These are phyloP conservation scores for Globisporangium iwayamae DNA, from an alignment of 352 stramenopile genomes.

Conservation along the genomic window DNA sequence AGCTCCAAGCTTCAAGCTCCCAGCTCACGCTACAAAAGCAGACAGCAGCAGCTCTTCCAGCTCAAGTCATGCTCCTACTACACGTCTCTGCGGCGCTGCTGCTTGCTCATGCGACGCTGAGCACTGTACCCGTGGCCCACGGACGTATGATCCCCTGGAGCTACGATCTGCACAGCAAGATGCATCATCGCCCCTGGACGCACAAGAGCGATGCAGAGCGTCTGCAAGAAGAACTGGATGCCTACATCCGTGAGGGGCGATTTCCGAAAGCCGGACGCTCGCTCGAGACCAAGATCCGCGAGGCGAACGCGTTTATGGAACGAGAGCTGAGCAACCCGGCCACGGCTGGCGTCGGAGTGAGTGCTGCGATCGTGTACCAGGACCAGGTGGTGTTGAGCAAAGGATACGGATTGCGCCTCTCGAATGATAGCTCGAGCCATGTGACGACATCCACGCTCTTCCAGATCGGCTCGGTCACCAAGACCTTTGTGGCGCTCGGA, in stretches of 20 bases:
- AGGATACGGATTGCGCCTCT: slow-evolving; percentile 35
- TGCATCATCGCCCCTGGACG: slow-evolving; percentile 13
- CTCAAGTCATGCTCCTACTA: background rate
- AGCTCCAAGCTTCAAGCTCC: background rate
- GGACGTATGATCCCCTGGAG: slow-evolving; percentile 11
- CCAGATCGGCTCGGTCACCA: slow-evolving; percentile 65
- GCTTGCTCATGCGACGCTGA: slow-evolving; percentile 1
- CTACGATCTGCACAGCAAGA: slow-evolving; percentile 14
- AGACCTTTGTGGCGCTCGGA: slow-evolving; percentile 55
- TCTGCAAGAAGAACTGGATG: slow-evolving; percentile 29
- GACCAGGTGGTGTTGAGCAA: slow-evolving; percentile 41
- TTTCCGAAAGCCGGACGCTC: background rate
- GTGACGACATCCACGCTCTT: slow-evolving; percentile 52
- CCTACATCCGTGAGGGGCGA: slow-evolving; percentile 20
- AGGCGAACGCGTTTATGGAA: slow-evolving; percentile 40
- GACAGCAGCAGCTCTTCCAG: background rate
- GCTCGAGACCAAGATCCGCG: slow-evolving; percentile 30
- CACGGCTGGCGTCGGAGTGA: slow-evolving; percentile 38
- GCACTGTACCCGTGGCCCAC: background rate
- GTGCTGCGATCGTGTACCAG: slow-evolving; percentile 46
- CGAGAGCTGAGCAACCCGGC: slow-evolving; percentile 30
- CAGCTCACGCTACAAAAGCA: background rate
- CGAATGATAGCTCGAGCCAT: slow-evolving; percentile 24
- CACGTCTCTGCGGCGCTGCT: background rate
- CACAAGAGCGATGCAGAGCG: background rate